Base-by-base conservation (phyloP, 2,329 filamentous ascomycete genomes). In the Penicillium sp. region DNA sequence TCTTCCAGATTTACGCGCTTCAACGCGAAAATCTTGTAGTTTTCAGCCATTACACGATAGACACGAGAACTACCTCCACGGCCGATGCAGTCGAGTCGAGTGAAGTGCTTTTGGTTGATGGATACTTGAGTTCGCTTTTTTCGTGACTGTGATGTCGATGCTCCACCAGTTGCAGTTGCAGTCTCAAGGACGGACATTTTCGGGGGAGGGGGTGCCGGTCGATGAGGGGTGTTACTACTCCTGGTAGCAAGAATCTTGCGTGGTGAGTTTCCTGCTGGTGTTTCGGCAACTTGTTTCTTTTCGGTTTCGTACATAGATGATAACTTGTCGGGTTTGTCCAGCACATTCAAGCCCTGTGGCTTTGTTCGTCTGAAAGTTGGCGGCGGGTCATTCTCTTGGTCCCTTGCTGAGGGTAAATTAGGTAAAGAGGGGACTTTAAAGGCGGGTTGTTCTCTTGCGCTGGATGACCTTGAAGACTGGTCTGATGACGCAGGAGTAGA, bases 151-250 rank as follows among this genome's bases (percentile, higher is more conserved):
- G 86, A 84, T 3, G 91, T 88, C 4, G 90, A 87, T 26, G 92
- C 90, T 14, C 93, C 93, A 4, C 90, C 92, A 11, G 88, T 88
- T 1, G 89, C 86, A 1, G 93, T 97, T 2, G 92, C 93, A 3
- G 93, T 89, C 64, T 98, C 92, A n/a, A 97, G 79, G 8, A 96
- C 89, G 1, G 91, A 95, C 93, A 98, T 98, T 75, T 97, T 98
- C 1, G 95, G 93, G 8, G 92, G 92, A 3, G 93, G 93, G 19
- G 81, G 88, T 2, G 91, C 91, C 23, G 89, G 84, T 64, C 92
- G 83, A 67, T 86, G 89, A 11, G 92, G 92, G 4, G 92, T 96
- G 67, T 89, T 89, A 57, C 80, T 83, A 66, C 81, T 86, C 59
- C 84, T 78, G 7, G 77, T 73, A 14, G 81, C 81, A 9, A 88